Conservation (phyloP, 1,284 basidiomycete species). For the Meira nashicola region DNA sequence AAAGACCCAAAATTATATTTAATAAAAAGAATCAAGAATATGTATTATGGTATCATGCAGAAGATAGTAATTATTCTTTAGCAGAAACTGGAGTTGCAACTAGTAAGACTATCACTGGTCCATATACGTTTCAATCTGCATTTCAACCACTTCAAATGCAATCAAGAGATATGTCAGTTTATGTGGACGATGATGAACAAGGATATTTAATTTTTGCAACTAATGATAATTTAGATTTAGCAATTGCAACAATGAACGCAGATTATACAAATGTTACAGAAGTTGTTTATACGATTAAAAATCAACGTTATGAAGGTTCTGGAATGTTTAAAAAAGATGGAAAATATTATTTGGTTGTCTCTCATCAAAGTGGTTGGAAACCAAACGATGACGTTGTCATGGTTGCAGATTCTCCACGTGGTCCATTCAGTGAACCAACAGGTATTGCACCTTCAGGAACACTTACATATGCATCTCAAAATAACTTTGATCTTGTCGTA, state of each 20-base stretch:
- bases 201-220: constrained; percentile 1
- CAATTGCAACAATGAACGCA: not conserved
- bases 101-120: not conserved
- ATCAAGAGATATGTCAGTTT: constrained; percentile 1
- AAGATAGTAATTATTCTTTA: not conserved
- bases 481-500: not conserved
- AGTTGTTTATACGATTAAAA: not conserved
- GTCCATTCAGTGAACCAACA: not conserved
- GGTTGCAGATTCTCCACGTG: not conserved
- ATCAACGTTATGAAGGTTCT: not conserved
- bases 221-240: not conserved
- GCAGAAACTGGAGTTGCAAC: not conserved
- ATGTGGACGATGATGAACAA: not conserved
- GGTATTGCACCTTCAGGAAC: not conserved
- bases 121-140: not conserved
- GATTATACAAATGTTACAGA: not conserved
- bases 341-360: not conserved
- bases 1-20: not conserved
- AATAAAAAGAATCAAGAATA: not conserved
- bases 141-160: not conserved
- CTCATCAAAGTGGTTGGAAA: not conserved
- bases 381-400: not conserved
- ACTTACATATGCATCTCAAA: constrained; percentile 1
- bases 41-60: not conserved
- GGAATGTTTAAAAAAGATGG: not conserved